Conservation (phyloP, 345 rosid genomes). For the Heritiera fomes region DNA sequence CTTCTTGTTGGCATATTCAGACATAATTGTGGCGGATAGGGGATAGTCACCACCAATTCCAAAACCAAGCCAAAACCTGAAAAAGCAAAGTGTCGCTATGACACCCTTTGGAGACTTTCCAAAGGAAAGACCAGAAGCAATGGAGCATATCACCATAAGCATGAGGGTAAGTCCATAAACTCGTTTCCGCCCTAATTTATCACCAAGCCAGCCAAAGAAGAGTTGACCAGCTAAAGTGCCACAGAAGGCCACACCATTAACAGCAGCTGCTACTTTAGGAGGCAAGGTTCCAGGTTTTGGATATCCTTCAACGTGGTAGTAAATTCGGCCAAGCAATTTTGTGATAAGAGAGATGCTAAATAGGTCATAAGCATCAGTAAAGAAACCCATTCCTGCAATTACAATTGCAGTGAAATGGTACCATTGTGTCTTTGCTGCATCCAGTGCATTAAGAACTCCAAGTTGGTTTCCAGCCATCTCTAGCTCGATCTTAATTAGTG, state of each 20-base stretch:
- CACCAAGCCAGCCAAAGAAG: slow-evolving; percentile 63
- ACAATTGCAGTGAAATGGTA: slow-evolving; percentile 37
- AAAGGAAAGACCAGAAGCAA: slow-evolving; percentile 57
- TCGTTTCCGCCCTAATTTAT: slow-evolving; percentile 49
- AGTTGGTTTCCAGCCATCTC: slow-evolving; percentile 12
- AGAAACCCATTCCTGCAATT: slow-evolving; percentile 43
- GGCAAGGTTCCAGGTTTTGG: slow-evolving; percentile 47
- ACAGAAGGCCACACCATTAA: slow-evolving; percentile 56
- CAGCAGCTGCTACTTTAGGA: slow-evolving; percentile 48
- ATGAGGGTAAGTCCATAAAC: slow-evolving; percentile 60
- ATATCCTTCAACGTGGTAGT: slow-evolving; percentile 28
- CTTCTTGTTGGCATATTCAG: slow-evolving; percentile 63
- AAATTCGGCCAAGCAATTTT: slow-evolving; percentile 36
- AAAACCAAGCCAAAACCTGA: slow-evolving; percentile 67
- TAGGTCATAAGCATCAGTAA: slow-evolving; percentile 41
- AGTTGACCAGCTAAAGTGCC: slow-evolving; percentile 61
- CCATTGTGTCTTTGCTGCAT: slow-evolving; percentile 34
- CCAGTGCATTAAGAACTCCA: slow-evolving; percentile 34
- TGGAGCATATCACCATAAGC: slow-evolving; percentile 50
- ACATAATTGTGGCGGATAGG: slow-evolving; percentile 63
- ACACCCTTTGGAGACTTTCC: slow-evolving; percentile 38
- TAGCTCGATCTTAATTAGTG: not conserved
- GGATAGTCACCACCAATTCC: slow-evolving; percentile 71
- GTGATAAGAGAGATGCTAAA: slow-evolving; percentile 36
- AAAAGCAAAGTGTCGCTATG: slow-evolving; percentile 58